phyloP scores from a whole-genome alignment of 495 filamentous ascomycete genomes.

The Collariella sp. region DNA sequence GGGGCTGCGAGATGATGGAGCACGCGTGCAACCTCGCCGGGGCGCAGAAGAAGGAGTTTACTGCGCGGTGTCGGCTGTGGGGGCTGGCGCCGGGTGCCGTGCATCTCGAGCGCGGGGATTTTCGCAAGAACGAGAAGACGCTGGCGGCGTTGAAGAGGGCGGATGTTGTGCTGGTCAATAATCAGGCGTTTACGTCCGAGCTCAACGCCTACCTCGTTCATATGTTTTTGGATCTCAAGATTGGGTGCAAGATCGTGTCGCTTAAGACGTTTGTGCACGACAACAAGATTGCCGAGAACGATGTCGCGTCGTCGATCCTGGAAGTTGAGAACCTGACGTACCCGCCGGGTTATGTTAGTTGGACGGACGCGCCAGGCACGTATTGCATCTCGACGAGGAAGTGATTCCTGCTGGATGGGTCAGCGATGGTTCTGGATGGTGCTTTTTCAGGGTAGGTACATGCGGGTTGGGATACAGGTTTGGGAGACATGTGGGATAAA shows the following conservation, averaged over 20 bases:
- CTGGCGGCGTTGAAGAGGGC: slow-evolving; percentile 65
- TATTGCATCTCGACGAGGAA: slow-evolving; percentile 89
- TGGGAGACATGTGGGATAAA: background rate
- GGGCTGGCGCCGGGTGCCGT: slow-evolving; percentile 71
- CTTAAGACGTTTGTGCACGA: slow-evolving; percentile 41
- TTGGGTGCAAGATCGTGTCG: slow-evolving; percentile 73
- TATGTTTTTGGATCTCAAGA: slow-evolving; percentile 90
- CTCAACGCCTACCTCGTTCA: slow-evolving; percentile 80
- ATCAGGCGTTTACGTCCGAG: slow-evolving; percentile 82
- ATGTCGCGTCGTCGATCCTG: slow-evolving; percentile 65
- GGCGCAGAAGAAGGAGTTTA: slow-evolving; percentile 78
- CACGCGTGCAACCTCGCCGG: slow-evolving; percentile 79
- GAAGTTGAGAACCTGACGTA: slow-evolving; percentile 68
- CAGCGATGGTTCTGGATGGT: background rate
- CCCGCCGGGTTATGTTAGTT: slow-evolving; percentile 78
- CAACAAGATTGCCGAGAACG: slow-evolving; percentile 40
- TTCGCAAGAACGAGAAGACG: slow-evolving; percentile 65
- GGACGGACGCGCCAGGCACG: slow-evolving; percentile 73
- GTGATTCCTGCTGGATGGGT: slow-evolving; percentile 12
- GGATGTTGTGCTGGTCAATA: slow-evolving; percentile 93
- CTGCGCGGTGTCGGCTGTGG: slow-evolving; percentile 78
- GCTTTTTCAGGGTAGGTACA: background rate
- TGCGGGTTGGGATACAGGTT: background rate
- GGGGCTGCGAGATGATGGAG: slow-evolving; percentile 93
- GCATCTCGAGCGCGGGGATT: slow-evolving; percentile 76